A percentile compares a stretch with the other conserved stretches of the same genome.
phyloP scores from a whole-genome alignment of 2,329 filamentous ascomycete genomes.

The Arthrinium puccinioides region DNA sequence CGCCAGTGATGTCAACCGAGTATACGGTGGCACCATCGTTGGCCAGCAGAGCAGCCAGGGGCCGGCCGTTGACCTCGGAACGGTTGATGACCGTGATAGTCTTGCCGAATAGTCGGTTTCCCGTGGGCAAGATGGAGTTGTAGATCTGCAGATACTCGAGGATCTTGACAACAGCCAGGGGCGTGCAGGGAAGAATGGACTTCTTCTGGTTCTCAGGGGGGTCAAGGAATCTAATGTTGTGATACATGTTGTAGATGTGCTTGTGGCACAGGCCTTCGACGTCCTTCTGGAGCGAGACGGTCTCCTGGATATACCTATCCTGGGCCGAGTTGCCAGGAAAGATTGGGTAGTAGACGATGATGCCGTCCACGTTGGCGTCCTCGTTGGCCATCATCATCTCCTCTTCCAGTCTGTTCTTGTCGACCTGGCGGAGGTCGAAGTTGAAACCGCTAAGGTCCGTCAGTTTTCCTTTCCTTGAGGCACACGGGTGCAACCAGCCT shows the following conservation, averaged over 20 bases:
- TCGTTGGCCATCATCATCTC: conserved; percentile 78
- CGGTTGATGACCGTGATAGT: conserved; percentile 96
- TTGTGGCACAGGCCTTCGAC: conserved; percentile 91
- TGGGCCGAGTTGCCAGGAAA: conserved; percentile 73
- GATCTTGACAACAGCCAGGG: conserved; percentile 93
- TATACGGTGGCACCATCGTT: conserved; percentile 96
- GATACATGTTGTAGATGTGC: conserved; percentile 99
- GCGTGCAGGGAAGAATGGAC: conserved; percentile 91
- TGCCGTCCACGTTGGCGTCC: conserved; percentile 71
- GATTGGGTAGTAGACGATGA: conserved; percentile 98
- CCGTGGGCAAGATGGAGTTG: conserved; percentile 87
- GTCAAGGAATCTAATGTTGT: conserved; percentile 94
- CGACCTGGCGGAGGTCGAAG: conserved; percentile 77
- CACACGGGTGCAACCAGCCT: no score
- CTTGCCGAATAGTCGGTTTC: conserved; percentile 87
- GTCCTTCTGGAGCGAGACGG: conserved; percentile 83
- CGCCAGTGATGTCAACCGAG: conserved; percentile 84
- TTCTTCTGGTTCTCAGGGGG: conserved; percentile 70
- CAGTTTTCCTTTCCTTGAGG: conserved; percentile 7
- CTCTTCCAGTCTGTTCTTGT: conserved; percentile 86
- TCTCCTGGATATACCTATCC: conserved; percentile 93
- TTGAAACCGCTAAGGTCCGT: conserved; percentile 63
- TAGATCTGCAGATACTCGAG: conserved; percentile 94
- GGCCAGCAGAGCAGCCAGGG: conserved; percentile 83
- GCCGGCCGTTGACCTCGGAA: conserved; percentile 89